Evolutionary conservation across 225 moss, liverwort and hornwort species (phyloP).

Genomic region (Pleurozium schreberi): DNA sequence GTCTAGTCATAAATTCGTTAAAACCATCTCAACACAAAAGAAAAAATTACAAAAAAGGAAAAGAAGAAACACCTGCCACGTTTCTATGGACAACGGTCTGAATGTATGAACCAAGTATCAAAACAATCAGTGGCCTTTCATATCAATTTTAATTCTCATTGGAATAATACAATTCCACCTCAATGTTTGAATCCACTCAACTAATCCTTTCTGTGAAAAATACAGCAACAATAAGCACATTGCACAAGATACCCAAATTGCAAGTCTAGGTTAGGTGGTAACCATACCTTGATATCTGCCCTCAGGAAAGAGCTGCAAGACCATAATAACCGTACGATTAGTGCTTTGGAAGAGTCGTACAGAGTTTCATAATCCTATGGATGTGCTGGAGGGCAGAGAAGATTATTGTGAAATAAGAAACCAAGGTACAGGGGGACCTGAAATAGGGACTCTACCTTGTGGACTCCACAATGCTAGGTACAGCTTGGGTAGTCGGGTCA

Average conservation of each 20-base stretch:
- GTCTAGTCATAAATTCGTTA: background rate
- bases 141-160: background rate
- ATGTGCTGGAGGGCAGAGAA: background rate
- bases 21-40: background rate
- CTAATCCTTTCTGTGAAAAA: background rate
- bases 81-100: background rate
- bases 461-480: constrained; percentile 44
- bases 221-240: background rate
- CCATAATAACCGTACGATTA: background rate
- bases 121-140: background rate
- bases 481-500: background rate
- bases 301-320: constrained; percentile 72
- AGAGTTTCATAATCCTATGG: background rate
- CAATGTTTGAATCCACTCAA: no score
- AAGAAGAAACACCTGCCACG: background rate
- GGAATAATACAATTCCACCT: fast-evolving
- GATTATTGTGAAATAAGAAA: background rate
- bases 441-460: constrained; percentile 32
- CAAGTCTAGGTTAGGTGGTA: background rate
- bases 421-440: background rate
- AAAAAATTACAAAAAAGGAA: no score
- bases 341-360: background rate
- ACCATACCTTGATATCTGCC: constrained; percentile 84
- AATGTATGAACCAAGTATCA: background rate
- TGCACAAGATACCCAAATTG: background rate